Evolutionary conservation across 768 basidiomycete genomes (phyloP).

Genomic region (Phanerodontia chrysosporium): DNA sequence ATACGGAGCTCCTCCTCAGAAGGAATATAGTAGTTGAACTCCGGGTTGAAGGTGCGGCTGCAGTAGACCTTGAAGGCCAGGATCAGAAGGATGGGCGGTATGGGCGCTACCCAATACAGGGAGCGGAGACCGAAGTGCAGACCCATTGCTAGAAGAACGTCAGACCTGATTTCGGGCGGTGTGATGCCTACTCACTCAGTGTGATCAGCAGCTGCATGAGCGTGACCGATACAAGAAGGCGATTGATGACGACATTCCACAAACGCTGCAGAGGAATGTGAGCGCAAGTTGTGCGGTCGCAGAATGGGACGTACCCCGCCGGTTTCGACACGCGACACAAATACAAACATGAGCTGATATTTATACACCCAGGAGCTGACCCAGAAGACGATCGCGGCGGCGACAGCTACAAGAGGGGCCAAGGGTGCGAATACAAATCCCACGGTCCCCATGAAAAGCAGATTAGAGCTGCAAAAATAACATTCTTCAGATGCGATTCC

Average conservation of each 20-base stretch:
- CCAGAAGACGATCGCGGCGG: slow-evolving; percentile 86
- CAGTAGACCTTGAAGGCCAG: slow-evolving; percentile 83
- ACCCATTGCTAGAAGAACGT: slow-evolving; percentile 62
- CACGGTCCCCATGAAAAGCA: slow-evolving; percentile 88
- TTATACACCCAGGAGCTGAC: slow-evolving; percentile 86
- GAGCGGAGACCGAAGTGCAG: slow-evolving; percentile 68
- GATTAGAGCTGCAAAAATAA: slow-evolving; percentile 44
- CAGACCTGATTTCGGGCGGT: slow-evolving; percentile 10
- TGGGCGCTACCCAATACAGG: slow-evolving; percentile 76
- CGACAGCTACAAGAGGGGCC: slow-evolving; percentile 84
- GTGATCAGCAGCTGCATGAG: slow-evolving; percentile 88
- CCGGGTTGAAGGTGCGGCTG: slow-evolving; percentile 56
- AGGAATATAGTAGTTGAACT: slow-evolving; percentile 84
- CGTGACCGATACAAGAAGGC: slow-evolving; percentile 70
- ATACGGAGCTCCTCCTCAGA: slow-evolving; percentile 69
- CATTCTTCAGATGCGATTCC: not conserved
- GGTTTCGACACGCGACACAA: slow-evolving; percentile 81
- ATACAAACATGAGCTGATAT: slow-evolving; percentile 96
- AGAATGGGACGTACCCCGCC: slow-evolving; percentile 64
- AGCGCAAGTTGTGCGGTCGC: not conserved
- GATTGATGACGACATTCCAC: slow-evolving; percentile 93
- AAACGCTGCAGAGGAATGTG: slow-evolving; percentile 51
- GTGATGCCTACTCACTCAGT: slow-evolving; percentile 51
- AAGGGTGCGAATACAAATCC: slow-evolving; percentile 92
- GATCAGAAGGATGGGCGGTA: slow-evolving; percentile 83